Evolutionary conservation across 495 filamentous ascomycete species (phyloP).

Genomic region (Tuber microsphaerosporum): DNA sequence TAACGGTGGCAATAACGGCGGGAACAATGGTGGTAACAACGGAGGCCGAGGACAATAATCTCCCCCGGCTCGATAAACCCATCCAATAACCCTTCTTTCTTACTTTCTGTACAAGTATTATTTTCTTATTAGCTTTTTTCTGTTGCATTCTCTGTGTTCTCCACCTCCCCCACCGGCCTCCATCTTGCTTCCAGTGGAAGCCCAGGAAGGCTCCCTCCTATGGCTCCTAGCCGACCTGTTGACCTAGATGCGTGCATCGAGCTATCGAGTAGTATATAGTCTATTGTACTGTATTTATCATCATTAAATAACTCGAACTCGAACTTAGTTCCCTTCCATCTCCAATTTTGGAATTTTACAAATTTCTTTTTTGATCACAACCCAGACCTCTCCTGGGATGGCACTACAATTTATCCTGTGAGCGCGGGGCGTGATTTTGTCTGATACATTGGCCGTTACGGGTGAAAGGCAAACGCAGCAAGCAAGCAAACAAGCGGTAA

Average conservation of each 20-base stretch:
- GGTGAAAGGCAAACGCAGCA: not conserved
- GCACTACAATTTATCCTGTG: not conserved
- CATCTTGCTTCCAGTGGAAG: not conserved
- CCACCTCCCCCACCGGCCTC: not conserved
- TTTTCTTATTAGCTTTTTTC: not conserved
- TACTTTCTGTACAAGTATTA: conserved; percentile 1
- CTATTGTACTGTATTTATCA: not conserved
- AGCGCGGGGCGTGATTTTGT: not conserved
- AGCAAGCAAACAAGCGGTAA: not conserved
- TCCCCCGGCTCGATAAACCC: not conserved
- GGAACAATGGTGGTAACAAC: conserved; percentile 21
- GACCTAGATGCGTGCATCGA: not conserved
- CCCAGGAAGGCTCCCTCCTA: not conserved
- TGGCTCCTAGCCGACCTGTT: not conserved
- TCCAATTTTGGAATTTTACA: not conserved
- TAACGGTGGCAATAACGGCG: conserved; percentile 12
- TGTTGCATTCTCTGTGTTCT: not conserved
- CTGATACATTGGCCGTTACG: not conserved
- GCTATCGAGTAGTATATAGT: not conserved
- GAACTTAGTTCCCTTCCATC: not conserved
- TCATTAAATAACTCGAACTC: not conserved
- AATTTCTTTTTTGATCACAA: not conserved
- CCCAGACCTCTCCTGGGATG: not conserved
- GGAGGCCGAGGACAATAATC: conserved; percentile 17
- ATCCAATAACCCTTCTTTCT: not conserved